Base-by-base conservation (phyloP, 257 asterid species). In the Rauvolfia tetraphylla region DNA sequence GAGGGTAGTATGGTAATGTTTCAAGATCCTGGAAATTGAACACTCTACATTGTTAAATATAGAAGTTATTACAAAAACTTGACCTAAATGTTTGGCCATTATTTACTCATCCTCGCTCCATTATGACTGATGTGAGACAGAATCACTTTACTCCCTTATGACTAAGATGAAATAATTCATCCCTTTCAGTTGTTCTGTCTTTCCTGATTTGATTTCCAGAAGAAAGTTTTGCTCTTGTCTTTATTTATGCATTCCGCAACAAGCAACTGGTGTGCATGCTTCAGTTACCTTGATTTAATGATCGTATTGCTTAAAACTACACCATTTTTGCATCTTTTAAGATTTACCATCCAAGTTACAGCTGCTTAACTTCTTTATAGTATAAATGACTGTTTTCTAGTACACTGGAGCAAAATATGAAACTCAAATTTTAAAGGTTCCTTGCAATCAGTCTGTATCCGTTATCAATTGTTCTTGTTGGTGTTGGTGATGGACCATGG, bases 401-500 rank as follows among this genome's bases (percentile, higher is more conserved):
- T 62, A 15, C 48, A 25, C 12, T 65, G 46, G 46, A 46, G 20
- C 25, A 51, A 49, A 57, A 36, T 39, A 17, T 31, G 49, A 65
- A 53, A 75, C 56, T 66, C 42, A 49, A 75, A 33, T 31, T 20
- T 48, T 22, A 41, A 23, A 20, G 53, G 29, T 20, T 72, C 56
- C 72, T 78, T 82, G 75, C 18, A 71, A 71, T 67, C 88, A 92
- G 97, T 78, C 57, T 61, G 78, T 80, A 87, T 84, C 97, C 96
- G 62, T 91, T 92, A 81, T 92, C 97, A 46, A 89, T 92, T 82
- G 78, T 92, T 86, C 93, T 92, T 77, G 89, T 90, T 84, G 97
- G 97, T 4, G 96, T 92, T 82, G 97, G 97, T 2, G 97, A 92
- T 80, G 97, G 97, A 79, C 97, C 97, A 44, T 92, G 97, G 97